Conservation (phyloP, 2,329 filamentous ascomycete species). For the Aspergillus brasiliensis region DNA sequence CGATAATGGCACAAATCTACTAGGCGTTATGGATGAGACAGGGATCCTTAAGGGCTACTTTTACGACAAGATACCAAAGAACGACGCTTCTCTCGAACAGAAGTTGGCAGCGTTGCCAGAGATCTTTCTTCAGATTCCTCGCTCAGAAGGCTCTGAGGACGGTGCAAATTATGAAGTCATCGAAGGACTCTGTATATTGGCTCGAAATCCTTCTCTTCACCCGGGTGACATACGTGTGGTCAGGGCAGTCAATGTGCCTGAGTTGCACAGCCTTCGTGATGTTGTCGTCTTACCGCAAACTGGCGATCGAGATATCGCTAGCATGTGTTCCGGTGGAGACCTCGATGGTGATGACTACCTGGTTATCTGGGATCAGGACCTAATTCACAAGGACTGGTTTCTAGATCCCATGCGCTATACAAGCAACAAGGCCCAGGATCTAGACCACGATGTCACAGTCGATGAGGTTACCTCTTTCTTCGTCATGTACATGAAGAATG, state of each 20-base stretch:
- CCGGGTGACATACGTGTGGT: conserved; percentile 90
- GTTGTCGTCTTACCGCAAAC: conserved; percentile 84
- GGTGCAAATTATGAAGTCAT: conserved; percentile 64
- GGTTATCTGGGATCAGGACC: conserved; percentile 80
- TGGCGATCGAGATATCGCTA: conserved; percentile 81
- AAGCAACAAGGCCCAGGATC: conserved; percentile 57
- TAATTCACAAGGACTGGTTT: conserved; percentile 73
- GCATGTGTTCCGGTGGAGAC: conserved; percentile 95
- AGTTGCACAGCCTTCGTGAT: conserved; percentile 75
- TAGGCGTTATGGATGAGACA: conserved; percentile 89
- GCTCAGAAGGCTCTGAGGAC: conserved; percentile 45
- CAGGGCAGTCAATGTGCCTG: conserved; percentile 72
- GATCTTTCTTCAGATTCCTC: conserved; percentile 83
- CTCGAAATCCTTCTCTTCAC: conserved; percentile 90
- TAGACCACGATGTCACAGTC: conserved; percentile 66
- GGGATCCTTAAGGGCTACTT: conserved; percentile 71
- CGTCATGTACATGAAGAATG: conserved; percentile 88
- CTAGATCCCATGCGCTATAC: conserved; percentile 76
- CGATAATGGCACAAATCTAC: conserved; percentile 79
- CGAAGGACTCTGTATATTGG: conserved; percentile 76
- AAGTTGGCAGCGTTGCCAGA: conserved; percentile 67
- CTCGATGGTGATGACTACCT: conserved; percentile 96
- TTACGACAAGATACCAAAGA: conserved; percentile 44
- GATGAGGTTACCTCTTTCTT: conserved; percentile 82
- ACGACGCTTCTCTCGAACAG: conserved; percentile 39